phyloP scores from a whole-genome alignment of 164 flowering plant species.

The Vitis labrusca region DNA sequence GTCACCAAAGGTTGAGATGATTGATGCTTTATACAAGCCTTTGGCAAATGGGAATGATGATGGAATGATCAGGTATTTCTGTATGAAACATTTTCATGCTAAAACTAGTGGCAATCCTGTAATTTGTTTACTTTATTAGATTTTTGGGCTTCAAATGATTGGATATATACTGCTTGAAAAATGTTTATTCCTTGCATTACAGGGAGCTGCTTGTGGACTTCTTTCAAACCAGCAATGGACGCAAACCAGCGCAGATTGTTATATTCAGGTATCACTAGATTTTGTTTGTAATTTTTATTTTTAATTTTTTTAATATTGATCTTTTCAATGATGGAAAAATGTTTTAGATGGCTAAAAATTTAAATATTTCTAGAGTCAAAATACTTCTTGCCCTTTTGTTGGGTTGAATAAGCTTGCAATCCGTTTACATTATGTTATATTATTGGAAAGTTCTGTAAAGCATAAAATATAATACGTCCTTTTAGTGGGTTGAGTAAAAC shows the following conservation, averaged over 20 bases:
- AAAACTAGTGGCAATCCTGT: too few relatives aligned
- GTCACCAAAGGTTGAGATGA: conserved; percentile 63
- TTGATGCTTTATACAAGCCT: conserved; percentile 56
- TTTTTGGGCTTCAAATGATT: not conserved
- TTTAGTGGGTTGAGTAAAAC: too few relatives aligned
- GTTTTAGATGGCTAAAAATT: too few relatives aligned
- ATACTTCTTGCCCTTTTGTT: too few relatives aligned
- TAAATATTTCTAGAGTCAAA: too few relatives aligned
- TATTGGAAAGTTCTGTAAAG: too few relatives aligned
- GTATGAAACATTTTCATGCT: not conserved
- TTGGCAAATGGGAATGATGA: conserved; percentile 56
- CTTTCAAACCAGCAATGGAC: conserved; percentile 51
- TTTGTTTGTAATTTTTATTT: not conserved
- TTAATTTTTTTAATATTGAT: not conserved
- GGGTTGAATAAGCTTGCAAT: too few relatives aligned
- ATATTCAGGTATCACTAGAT: conserved; percentile 59
- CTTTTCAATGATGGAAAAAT: not conserved
- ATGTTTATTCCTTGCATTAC: conserved; percentile 9
- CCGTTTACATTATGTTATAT: too few relatives aligned
- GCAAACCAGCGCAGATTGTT: conserved; percentile 74
- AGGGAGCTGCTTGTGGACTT: conserved; percentile 80
- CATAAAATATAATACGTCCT: too few relatives aligned
- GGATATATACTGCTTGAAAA: not conserved
- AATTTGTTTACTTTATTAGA: not conserved
- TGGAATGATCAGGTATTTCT: conserved; percentile 76